Evolutionary conservation across 768 basidiomycete genomes (phyloP), one percentile per base, ranked within the genome.

Genomic region (Auriscalpium orientale): DNA sequence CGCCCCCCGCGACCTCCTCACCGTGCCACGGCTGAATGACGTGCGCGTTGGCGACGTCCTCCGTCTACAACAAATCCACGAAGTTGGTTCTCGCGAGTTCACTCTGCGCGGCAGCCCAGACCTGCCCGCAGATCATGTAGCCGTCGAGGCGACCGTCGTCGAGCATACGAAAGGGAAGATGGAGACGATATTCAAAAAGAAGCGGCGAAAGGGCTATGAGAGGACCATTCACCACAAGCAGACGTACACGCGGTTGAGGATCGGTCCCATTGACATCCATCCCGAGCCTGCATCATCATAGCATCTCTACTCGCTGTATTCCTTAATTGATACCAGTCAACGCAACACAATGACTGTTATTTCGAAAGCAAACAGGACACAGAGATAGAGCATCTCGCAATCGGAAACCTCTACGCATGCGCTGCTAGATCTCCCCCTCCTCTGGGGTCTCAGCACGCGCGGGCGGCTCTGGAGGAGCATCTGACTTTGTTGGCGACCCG

Each of bases 161-260:
- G 97, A 99, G 72, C 95, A 99, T 68, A 98, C 97, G 45, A 98
- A 95, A 70, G 90, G 92, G 8, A 79, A 81, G 53, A 88, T 98
- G 89, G 89, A 95, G 72, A 79, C 77, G 64, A 89, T 90, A 54
- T 83, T 95, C 74, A 97, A 98, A 79, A 95, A 95, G 77, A 99
- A 98, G 78, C 76, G 94, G 73, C 85, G 97, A 84, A 98, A 98
- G 77, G 94, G 95, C 10, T 98, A 98, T 74, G 83, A 89, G 73
- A 91, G 91, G 74, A 93, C 91, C 8, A 91, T 98, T 61, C 80
- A 83, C 68, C 87, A 92, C 71, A 98, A 98, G 71, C 92, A 94
- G 68, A 89, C 87, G 2, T 98, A 90, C 75, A 98, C 95, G n/a
- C 82, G 94, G 67, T 79, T 99, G 56, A 80, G 95, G 51, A 88